Evolutionary conservation across 345 rosid genomes (phyloP), one percentile per base, ranked within the genome.

Genomic region (Carallia pectinifolia): DNA sequence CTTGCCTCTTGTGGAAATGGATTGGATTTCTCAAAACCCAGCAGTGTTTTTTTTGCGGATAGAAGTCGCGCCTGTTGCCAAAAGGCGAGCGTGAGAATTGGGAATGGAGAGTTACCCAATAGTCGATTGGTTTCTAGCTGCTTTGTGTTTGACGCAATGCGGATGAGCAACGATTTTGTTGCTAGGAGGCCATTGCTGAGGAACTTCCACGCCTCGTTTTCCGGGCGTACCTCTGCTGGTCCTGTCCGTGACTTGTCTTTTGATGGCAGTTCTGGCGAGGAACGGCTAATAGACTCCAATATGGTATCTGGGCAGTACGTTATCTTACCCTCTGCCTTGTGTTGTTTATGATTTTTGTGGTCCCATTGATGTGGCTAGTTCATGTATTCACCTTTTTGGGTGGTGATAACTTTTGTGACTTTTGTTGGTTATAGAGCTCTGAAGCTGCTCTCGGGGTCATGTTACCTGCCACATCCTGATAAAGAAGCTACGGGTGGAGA

Each of bases 231-330:
- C 70, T 83, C 90, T 36, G 53, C 82, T 17, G 80, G 87, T 66
- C 81, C 93, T 8, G 90, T 87, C 80, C 89, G 75, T 52, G 87
- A 88, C 62, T 79, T 87, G 64, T 88, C 90, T 0, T 74, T 84
- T 17, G 88, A 86, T 39, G 87, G 87, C 12, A 78, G 69, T 74
- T 82, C 92, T 53, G 73, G 29, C 4, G 92, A 90, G 53, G 83
- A 87, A 8, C 82, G 75, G 53, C 58, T 78, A 62, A 76, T 59
- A 5, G 73, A 69, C 64, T 81, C 87, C 36, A 69, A 84, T 30
- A 58, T 73, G 76, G 75, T 82, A 30, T 72, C 85, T 53, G 77
- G 77, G 62, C 81, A 68, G 95, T 87, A 84, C 23, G 92, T 84
- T 63, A 61, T 69, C 72, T 66, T 47, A 50, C 55, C 79, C 71